These are phyloP conservation scores for Penicillium flavigenum DNA, from an alignment of 495 filamentous ascomycete species.

Conservation along the genomic window DNA sequence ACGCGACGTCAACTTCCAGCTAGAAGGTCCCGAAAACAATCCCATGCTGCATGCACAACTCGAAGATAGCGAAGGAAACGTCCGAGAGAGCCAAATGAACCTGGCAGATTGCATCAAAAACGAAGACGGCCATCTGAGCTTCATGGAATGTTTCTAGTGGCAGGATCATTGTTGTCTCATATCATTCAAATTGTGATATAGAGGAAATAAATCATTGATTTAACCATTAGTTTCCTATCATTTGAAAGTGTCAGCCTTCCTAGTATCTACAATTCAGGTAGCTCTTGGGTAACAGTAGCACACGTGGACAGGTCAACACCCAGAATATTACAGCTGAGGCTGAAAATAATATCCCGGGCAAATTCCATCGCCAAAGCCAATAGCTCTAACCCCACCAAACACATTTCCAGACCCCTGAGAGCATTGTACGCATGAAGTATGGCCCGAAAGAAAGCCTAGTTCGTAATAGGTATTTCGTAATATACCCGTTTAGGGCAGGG, in stretches of 20 bases:
- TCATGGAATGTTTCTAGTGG: conserved; percentile 31
- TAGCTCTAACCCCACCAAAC: neutral
- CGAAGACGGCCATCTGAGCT: conserved; percentile 27
- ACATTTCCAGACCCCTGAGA: neutral
- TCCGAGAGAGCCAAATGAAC: conserved; percentile 18
- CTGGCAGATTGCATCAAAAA: conserved; percentile 31
- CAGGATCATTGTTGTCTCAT: neutral
- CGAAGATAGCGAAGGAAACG: conserved; percentile 14
- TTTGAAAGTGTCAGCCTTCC: neutral
- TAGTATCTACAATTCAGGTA: neutral
- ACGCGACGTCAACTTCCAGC: conserved; percentile 17
- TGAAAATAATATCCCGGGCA: conserved; percentile 12
- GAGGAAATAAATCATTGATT: neutral
- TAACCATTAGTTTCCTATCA: neutral
- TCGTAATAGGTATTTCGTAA: neutral
- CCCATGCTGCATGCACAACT: conserved; percentile 25
- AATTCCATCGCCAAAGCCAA: neutral
- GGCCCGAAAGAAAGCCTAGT: neutral
- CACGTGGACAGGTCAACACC: too few species aligned
- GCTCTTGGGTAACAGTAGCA: neutral
- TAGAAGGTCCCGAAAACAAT: conserved; percentile 22
- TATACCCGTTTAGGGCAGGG: neutral
- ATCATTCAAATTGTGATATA: neutral
- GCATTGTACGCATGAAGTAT: neutral
- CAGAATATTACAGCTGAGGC: conserved; percentile 17